Percentiles rank a stretch among this genome's conserved stretches.
These are phyloP conservation scores for Durotheca rogersii DNA, from an alignment of 495 filamentous ascomycete species.

Conservation along the genomic window DNA sequence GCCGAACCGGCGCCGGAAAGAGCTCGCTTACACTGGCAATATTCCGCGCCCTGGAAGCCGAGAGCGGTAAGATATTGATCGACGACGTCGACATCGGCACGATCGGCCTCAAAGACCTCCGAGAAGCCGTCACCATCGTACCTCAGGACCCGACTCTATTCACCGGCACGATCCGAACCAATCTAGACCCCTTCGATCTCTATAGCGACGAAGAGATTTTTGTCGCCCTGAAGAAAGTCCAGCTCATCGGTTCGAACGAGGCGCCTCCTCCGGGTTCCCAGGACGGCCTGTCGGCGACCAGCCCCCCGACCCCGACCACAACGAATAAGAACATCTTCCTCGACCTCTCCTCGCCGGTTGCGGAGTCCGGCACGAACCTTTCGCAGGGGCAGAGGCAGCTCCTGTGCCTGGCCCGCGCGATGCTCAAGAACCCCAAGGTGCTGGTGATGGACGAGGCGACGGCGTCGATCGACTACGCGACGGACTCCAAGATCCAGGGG, in stretches of 20 bases:
- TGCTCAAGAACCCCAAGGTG: constrained; percentile 88
- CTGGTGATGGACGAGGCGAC: constrained; percentile 99
- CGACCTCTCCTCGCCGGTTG: constrained; percentile 78
- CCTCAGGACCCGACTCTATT: constrained; percentile 98
- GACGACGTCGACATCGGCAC: constrained; percentile 84
- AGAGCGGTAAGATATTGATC: constrained; percentile 84
- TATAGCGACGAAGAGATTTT: constrained; percentile 95
- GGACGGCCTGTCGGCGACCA: constrained; percentile 21
- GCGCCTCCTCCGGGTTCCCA: constrained; percentile 29
- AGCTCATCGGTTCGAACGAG: constrained; percentile 70
- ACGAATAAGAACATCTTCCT: constrained; percentile 94
- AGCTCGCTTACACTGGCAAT: constrained; percentile 92
- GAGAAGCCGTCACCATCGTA: constrained; percentile 94
- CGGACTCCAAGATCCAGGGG: constrained; percentile 92
- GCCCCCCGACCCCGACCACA: constrained; percentile 37
- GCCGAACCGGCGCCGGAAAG: constrained; percentile 95
- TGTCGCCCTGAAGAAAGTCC: constrained; percentile 82
- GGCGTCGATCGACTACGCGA: constrained; percentile 95
- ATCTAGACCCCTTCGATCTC: constrained; percentile 89
- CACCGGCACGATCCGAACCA: constrained; percentile 90
- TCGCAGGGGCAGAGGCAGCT: constrained; percentile 97
- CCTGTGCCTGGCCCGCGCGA: constrained; percentile 88
- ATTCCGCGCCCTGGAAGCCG: constrained; percentile 96
- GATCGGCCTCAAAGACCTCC: constrained; percentile 88
- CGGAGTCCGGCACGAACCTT: constrained; percentile 92